These are phyloP conservation scores for Vitis hybrid DNA, from an alignment of 177 flowering plant genomes.

Conservation along the genomic window DNA sequence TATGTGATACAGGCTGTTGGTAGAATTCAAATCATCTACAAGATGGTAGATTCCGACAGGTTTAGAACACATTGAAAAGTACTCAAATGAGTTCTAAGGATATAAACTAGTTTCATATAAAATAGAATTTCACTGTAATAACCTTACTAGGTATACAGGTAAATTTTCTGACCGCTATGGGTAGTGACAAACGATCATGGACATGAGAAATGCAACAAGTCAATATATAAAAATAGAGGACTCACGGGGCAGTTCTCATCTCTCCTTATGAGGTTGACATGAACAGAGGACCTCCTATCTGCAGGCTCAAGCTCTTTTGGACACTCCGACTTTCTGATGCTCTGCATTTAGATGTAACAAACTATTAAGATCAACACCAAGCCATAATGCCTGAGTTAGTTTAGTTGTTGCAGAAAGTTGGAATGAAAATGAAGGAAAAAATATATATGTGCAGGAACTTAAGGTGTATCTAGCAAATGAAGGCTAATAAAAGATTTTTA, in stretches of 20 bases:
- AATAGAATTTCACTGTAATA: neutral
- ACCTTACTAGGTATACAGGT: neutral
- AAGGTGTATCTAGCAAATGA: too few species aligned
- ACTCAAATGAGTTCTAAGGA: neutral
- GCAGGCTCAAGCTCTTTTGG: slow-evolving; percentile 86
- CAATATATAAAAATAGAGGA: neutral
- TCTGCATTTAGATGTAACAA: slow-evolving; percentile 47
- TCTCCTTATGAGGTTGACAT: slow-evolving; percentile 67
- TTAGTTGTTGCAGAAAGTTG: too few species aligned
- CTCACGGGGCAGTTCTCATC: slow-evolving; percentile 68
- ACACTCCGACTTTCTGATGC: slow-evolving; percentile 81
- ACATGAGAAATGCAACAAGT: neutral
- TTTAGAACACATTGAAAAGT: neutral
- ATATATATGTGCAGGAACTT: too few species aligned
- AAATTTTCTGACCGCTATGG: neutral
- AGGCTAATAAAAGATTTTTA: too few species aligned
- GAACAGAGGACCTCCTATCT: slow-evolving; percentile 59
- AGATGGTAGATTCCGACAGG: neutral
- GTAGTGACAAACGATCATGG: neutral
- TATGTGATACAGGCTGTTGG: too few species aligned
- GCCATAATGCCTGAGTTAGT: too few species aligned
- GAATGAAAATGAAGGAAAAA: too few species aligned
- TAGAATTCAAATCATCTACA: too few species aligned
- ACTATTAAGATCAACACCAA: too few species aligned
- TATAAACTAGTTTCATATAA: neutral